phyloP scores from a whole-genome alignment of 345 rosid genomes.

The Eucalyptus pauciflora region DNA sequence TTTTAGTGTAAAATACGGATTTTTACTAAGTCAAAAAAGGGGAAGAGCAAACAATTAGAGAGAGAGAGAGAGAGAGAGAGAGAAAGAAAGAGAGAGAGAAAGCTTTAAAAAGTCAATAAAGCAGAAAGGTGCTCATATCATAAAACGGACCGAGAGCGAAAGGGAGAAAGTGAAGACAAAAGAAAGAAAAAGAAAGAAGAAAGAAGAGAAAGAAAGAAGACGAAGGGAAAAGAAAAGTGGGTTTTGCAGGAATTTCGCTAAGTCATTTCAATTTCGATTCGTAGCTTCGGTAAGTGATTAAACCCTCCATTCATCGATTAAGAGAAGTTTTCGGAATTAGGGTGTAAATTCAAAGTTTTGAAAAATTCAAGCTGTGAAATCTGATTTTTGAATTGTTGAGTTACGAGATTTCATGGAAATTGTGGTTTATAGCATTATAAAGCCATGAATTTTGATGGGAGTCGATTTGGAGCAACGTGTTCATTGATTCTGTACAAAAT shows the following conservation, averaged over 20 bases:
- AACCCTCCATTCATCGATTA: not conserved
- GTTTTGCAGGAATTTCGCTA: not conserved
- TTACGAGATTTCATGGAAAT: not conserved
- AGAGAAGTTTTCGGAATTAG: not conserved
- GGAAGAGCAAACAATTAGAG: not conserved
- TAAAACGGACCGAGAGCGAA: not conserved
- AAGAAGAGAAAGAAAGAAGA: no score
- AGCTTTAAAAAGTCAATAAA: not conserved
- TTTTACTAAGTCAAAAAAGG: not conserved
- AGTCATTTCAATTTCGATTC: not conserved
- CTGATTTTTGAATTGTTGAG: not conserved
- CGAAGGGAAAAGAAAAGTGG: not conserved
- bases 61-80: no score
- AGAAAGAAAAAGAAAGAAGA: no score
- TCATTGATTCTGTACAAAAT: no score
- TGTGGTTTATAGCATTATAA: not conserved
- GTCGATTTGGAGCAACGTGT: not conserved
- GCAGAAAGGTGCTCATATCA: not conserved
- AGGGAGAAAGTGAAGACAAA: not conserved
- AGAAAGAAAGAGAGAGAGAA: no score
- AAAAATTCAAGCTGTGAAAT: no score
- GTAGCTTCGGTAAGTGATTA: not conserved
- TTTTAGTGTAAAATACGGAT: not conserved
- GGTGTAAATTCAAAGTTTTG: not conserved
- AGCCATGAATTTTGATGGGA: fast-evolving